phyloP scores from a whole-genome alignment of 495 filamentous ascomycete species.

The Penicillium paxilli region DNA sequence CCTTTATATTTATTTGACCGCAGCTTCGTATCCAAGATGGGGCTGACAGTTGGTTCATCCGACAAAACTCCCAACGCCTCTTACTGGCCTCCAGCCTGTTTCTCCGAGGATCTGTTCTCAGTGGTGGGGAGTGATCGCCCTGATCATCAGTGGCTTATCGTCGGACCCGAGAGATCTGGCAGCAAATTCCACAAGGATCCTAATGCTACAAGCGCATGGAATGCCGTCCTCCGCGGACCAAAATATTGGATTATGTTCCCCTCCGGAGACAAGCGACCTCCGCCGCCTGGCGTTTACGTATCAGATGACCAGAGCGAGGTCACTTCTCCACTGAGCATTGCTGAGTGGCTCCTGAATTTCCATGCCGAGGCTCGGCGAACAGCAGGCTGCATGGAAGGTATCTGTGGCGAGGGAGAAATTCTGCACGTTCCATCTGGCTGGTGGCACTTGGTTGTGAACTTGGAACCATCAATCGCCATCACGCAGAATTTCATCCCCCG shows the following conservation, averaged over 20 bases:
- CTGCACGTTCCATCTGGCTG: slow-evolving; percentile 91
- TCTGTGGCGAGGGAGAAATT: slow-evolving; percentile 86
- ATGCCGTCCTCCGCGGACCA: slow-evolving; percentile 84
- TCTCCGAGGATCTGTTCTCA: slow-evolving; percentile 85
- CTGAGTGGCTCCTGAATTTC: slow-evolving; percentile 92
- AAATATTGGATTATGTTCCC: slow-evolving; percentile 99
- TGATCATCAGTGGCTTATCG: slow-evolving; percentile 89
- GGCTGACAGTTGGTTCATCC: slow-evolving; percentile 57
- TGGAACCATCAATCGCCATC: slow-evolving; percentile 79
- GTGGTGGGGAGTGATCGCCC: slow-evolving; percentile 78
- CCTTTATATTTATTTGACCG: slow-evolving; percentile 93
- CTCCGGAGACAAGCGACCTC: slow-evolving; percentile 55
- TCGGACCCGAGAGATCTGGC: slow-evolving; percentile 85
- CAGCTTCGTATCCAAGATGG: slow-evolving; percentile 86
- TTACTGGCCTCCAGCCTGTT: slow-evolving; percentile 86
- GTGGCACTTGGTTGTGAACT: slow-evolving; percentile 96
- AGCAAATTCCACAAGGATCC: slow-evolving; percentile 95
- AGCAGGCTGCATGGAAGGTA: slow-evolving; percentile 80
- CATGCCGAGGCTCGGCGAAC: slow-evolving; percentile 81
- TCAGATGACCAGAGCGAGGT: slow-evolving; percentile 93
- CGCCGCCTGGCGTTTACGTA: slow-evolving; percentile 87
- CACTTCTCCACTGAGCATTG: slow-evolving; percentile 90
- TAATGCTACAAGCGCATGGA: slow-evolving; percentile 85
- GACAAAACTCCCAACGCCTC: slow-evolving; percentile 47
- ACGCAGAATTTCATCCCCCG: slow-evolving; percentile 96